These are phyloP conservation scores for Apophysomyces sp. DNA, from an alignment of 371 early-diverging fungal species.

Conservation along the genomic window DNA sequence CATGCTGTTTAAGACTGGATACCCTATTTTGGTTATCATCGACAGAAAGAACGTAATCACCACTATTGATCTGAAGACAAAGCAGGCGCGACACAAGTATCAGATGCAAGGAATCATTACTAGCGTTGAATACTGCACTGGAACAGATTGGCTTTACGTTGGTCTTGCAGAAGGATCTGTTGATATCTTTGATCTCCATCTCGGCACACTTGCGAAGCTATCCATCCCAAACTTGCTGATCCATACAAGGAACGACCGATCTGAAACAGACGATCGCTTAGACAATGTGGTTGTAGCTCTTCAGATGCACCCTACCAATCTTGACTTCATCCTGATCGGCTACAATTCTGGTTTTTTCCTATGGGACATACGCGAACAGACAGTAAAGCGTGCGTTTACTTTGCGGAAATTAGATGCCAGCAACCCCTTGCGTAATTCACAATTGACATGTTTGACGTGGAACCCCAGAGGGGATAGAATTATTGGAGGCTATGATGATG, in stretches of 20 bases:
- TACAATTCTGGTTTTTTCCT: conserved; percentile 47
- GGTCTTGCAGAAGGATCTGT: conserved; percentile 56
- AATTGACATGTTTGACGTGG: conserved; percentile 47
- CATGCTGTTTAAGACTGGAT: conserved; percentile 52
- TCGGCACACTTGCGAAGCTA: conserved; percentile 40
- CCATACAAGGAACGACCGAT: conserved; percentile 2
- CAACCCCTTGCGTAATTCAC: conserved; percentile 26
- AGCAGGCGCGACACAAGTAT: conserved; percentile 33
- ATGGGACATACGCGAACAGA: conserved; percentile 51
- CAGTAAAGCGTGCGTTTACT: conserved; percentile 30
- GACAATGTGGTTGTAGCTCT: conserved; percentile 42
- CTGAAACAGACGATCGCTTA: neutral
- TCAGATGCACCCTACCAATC: conserved; percentile 54
- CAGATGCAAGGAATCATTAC: conserved; percentile 50
- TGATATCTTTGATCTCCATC: conserved; percentile 54
- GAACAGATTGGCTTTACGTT: conserved; percentile 60
- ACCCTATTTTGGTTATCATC: conserved; percentile 43
- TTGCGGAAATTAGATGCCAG: conserved; percentile 11
- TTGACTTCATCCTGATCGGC: conserved; percentile 52
- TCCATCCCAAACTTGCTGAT: conserved; percentile 49
- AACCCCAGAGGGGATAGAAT: conserved; percentile 52
- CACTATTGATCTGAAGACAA: conserved; percentile 50
- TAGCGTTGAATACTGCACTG: conserved; percentile 45
- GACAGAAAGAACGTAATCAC: conserved; percentile 52
- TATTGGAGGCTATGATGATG: conserved; percentile 59